phyloP scores from a whole-genome alignment of 2,329 filamentous ascomycete genomes.

The Penicillium freii region DNA sequence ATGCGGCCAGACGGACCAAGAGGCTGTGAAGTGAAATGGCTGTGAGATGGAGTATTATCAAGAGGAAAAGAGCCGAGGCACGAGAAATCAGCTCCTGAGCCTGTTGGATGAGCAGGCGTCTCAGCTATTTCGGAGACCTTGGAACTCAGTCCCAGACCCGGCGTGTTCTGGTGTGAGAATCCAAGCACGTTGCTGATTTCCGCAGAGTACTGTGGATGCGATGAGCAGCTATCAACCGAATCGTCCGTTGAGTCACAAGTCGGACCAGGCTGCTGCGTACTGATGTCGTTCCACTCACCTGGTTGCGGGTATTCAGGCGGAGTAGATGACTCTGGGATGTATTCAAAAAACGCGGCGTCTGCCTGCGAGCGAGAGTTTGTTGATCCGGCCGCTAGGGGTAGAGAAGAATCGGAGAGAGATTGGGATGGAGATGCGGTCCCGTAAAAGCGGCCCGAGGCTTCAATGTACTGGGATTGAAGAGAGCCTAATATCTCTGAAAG shows the following conservation, averaged over 20 bases:
- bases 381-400: background rate
- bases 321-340: background rate
- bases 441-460: background rate
- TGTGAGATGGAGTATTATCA: background rate
- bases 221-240: background rate
- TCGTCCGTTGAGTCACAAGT: background rate
- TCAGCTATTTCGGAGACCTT: constrained; percentile 22
- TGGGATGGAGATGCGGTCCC: background rate
- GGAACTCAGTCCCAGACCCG: background rate
- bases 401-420: background rate
- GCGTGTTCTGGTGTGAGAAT: background rate
- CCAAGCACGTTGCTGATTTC: background rate
- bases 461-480: background rate
- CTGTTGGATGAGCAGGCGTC: constrained; percentile 14
- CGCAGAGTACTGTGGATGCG: background rate
- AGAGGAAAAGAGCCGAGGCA: background rate
- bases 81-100: background rate
- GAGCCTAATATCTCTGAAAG: constrained; percentile 2
- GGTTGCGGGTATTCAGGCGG: background rate
- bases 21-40: background rate
- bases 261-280: background rate
- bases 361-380: background rate
- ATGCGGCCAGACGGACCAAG: background rate
- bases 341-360: background rate
- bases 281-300: background rate